These are phyloP conservation scores for Xylaria sp. DNA, from an alignment of 495 filamentous ascomycete genomes.

Conservation along the genomic window DNA sequence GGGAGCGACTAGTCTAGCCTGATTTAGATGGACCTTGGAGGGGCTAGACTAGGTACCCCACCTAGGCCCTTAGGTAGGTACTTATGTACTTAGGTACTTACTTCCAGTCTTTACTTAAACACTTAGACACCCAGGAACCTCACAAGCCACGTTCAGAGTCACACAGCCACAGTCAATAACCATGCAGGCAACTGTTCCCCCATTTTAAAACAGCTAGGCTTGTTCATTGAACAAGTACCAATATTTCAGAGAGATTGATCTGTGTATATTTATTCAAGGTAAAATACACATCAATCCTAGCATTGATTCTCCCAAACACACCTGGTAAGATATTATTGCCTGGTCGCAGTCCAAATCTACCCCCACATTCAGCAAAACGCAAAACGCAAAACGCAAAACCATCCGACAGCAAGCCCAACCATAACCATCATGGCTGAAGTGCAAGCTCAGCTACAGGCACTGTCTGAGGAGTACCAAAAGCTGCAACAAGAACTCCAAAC, in stretches of 20 bases:
- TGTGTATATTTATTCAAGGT: background rate
- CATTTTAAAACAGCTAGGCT: background rate
- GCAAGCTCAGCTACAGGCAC: constrained; percentile 70
- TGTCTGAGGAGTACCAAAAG: constrained; percentile 87
- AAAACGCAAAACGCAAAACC: background rate
- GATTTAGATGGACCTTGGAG: constrained; percentile 29
- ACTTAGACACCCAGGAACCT: constrained; percentile 14
- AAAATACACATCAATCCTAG: background rate
- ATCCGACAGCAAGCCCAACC: background rate
- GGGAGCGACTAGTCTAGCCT: constrained; percentile 25
- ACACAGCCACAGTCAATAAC: constrained; percentile 10
- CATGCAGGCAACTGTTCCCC: background rate
- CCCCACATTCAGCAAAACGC: too few relatives aligned
- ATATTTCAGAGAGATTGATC: background rate
- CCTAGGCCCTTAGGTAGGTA: background rate
- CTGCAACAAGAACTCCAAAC: constrained; percentile 85
- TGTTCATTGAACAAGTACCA: too few relatives aligned
- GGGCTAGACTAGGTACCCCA: constrained; percentile 24
- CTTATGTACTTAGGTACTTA: too few relatives aligned
- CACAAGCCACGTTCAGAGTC: constrained; percentile 4
- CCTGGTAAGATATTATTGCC: too few relatives aligned
- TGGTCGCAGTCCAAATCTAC: too few relatives aligned
- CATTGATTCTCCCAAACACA: background rate
- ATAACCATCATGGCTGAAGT: constrained; percentile 62
- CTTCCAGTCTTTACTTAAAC: too few relatives aligned